Conservation (phyloP, 1,284 basidiomycete species). For the Malassezia equina region DNA sequence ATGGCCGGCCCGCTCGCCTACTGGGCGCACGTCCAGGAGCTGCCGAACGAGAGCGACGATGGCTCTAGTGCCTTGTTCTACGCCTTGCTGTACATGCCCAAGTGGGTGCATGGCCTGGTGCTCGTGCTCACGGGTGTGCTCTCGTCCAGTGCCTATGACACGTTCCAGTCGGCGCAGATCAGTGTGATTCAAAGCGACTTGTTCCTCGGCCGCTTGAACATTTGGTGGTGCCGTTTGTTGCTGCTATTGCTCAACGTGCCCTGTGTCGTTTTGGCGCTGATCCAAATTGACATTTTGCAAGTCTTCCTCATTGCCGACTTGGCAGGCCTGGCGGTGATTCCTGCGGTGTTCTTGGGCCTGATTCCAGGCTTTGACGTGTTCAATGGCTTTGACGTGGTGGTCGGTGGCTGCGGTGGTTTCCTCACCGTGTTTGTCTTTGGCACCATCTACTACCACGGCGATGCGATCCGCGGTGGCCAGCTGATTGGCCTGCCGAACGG, state of each 20-base stretch:
- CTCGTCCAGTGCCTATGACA: conserved; percentile 47
- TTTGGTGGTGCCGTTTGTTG: conserved; percentile 44
- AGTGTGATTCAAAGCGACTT: conserved; percentile 47
- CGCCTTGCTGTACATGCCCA: conserved; percentile 38
- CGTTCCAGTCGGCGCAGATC: conserved; percentile 47
- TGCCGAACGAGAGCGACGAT: conserved; percentile 25
- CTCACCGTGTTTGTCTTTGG: conserved; percentile 47
- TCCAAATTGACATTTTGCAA: conserved; percentile 45
- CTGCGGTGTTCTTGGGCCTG: conserved; percentile 40
- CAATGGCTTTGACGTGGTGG: conserved; percentile 43
- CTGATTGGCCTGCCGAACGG: conserved; percentile 41
- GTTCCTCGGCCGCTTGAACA: conserved; percentile 44
- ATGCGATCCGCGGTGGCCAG: conserved; percentile 27
- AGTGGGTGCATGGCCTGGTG: conserved; percentile 44
- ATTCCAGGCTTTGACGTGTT: conserved; percentile 36
- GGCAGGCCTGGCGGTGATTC: conserved; percentile 41
- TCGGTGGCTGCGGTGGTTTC: conserved; percentile 47
- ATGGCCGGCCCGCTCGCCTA: conserved; percentile 42
- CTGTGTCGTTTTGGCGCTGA: conserved; percentile 38
- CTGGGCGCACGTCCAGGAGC: conserved; percentile 35
- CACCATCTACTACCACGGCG: conserved; percentile 34
- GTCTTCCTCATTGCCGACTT: conserved; percentile 48
- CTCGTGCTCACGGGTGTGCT: conserved; percentile 43
- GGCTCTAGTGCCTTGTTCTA: conserved; percentile 43
- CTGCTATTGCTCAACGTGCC: conserved; percentile 41